phyloP scores from a whole-genome alignment of 139 green algal species.

The Tetradesmus lagerheimii region DNA sequence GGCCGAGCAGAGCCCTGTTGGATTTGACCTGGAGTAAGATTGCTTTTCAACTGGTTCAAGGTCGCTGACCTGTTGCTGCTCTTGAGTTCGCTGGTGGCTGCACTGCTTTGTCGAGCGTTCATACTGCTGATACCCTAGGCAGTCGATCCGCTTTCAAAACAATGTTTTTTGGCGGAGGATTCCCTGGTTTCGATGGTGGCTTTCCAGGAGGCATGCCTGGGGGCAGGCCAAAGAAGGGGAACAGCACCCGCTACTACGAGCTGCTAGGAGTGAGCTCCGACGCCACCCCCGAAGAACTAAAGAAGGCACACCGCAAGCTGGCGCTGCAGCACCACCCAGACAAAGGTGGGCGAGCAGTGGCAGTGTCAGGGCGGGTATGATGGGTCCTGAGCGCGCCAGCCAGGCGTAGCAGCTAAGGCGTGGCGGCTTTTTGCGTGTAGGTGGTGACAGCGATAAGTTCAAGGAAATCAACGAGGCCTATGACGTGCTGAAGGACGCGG shows the following conservation, averaged over 20 bases:
- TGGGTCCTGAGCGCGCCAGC: neutral
- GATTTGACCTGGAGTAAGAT: neutral
- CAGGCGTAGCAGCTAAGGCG: neutral
- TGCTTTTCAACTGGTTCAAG: neutral
- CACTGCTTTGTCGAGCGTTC: neutral
- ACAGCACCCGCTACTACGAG: constrained; percentile 89
- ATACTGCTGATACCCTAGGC: neutral
- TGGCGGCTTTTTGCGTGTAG: constrained; percentile 53
- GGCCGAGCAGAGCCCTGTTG: neutral
- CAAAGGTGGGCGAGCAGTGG: constrained; percentile 71
- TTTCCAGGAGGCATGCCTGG: constrained; percentile 42
- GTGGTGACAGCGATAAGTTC: constrained; percentile 96
- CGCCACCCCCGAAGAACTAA: constrained; percentile 84
- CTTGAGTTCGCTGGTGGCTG: neutral
- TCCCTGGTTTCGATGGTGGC: constrained; percentile 53
- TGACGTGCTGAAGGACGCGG: constrained; percentile 94
- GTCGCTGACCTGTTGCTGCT: neutral
- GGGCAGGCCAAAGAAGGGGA: constrained; percentile 46
- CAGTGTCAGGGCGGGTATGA: neutral
- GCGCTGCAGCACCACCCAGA: constrained; percentile 92
- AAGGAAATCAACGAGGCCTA: constrained; percentile 99
- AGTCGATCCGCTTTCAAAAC: neutral
- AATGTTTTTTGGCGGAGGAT: constrained; percentile 39
- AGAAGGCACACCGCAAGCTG: constrained; percentile 91
- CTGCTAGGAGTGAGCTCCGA: constrained; percentile 88